phyloP scores from a whole-genome alignment of 108 stramenopile species.

The Pseudonitzschia multistriata region DNA sequence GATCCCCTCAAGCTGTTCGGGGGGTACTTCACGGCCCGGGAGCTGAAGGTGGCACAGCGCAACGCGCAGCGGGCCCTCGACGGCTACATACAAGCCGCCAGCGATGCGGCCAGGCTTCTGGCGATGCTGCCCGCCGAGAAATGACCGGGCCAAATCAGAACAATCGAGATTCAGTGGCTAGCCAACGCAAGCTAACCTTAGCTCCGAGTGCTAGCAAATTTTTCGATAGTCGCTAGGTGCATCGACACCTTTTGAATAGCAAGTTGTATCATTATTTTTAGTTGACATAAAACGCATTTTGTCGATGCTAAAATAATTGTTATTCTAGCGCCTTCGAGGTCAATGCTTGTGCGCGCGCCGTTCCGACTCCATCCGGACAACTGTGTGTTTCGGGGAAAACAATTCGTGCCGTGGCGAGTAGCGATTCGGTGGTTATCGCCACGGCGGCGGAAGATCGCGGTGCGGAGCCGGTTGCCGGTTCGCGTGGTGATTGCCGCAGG shows the following conservation, averaged over 20 bases:
- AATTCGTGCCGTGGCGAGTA: too few species aligned
- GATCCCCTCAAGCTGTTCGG: conserved; percentile 44
- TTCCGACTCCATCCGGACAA: too few species aligned
- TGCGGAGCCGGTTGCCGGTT: not conserved
- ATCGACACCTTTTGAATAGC: too few species aligned
- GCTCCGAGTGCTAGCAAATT: too few species aligned
- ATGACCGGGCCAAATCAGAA: not conserved
- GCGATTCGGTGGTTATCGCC: not conserved
- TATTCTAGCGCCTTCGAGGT: not conserved
- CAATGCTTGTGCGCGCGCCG: too few species aligned
- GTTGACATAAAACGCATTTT: not conserved
- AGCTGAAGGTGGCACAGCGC: conserved; percentile 39
- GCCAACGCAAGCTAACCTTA: not conserved
- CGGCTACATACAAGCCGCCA: conserved; percentile 49
- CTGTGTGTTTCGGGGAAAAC: too few species aligned
- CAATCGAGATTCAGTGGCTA: not conserved
- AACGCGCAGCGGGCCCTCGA: conserved; percentile 42
- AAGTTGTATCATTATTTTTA: too few species aligned
- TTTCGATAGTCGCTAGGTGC: too few species aligned
- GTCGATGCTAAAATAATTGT: not conserved
- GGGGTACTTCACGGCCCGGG: conserved; percentile 24
- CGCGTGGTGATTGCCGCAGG: not conserved
- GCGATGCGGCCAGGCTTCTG: conserved; percentile 34
- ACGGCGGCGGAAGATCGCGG: not conserved
- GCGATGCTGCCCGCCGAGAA: conserved; percentile 5